phyloP scores from a whole-genome alignment of 345 rosid species.

The Streptanthus diversifolius region DNA sequence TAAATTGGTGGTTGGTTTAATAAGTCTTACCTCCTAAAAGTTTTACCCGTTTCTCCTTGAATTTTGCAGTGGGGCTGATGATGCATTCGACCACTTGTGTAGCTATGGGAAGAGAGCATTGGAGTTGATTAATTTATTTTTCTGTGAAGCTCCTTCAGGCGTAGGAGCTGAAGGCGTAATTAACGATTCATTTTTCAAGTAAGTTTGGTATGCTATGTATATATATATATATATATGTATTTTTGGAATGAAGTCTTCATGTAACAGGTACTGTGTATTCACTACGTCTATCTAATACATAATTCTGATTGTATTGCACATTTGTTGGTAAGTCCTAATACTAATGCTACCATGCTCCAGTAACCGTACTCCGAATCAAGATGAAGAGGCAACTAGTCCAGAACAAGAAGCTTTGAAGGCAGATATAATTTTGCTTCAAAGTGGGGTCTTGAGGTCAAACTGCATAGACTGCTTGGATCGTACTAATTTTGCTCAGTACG shows the following conservation, averaged over 20 bases:
- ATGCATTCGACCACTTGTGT: conserved; percentile 53
- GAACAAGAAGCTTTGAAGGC: conserved; percentile 26
- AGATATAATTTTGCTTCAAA: conserved; percentile 47
- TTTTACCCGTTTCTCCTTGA: background rate
- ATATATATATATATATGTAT: conserved; percentile 1
- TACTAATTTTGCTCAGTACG: conserved; percentile 90
- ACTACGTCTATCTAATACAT: background rate
- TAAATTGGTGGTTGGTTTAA: background rate
- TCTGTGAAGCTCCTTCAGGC: conserved; percentile 47
- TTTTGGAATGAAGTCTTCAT: background rate
- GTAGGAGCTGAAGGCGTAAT: conserved; percentile 40
- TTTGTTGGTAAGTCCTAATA: conserved; percentile 10
- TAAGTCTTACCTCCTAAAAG: background rate
- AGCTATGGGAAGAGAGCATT: conserved; percentile 37
- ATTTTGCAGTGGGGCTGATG: conserved; percentile 49
- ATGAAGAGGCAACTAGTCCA: conserved; percentile 28
- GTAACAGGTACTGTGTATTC: background rate
- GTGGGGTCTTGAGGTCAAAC: conserved; percentile 83
- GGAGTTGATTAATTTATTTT: conserved; percentile 62
- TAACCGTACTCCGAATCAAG: conserved; percentile 31
- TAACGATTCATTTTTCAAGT: conserved; percentile 43
- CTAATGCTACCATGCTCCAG: conserved; percentile 42
- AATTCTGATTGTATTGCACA: background rate
- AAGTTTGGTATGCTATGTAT: conserved; percentile 38
- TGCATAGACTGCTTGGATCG: conserved; percentile 97